Percentiles rank a stretch among this genome's conserved stretches.
phyloP scores from a whole-genome alignment of 345 rosid genomes.

The Salix caprea region DNA sequence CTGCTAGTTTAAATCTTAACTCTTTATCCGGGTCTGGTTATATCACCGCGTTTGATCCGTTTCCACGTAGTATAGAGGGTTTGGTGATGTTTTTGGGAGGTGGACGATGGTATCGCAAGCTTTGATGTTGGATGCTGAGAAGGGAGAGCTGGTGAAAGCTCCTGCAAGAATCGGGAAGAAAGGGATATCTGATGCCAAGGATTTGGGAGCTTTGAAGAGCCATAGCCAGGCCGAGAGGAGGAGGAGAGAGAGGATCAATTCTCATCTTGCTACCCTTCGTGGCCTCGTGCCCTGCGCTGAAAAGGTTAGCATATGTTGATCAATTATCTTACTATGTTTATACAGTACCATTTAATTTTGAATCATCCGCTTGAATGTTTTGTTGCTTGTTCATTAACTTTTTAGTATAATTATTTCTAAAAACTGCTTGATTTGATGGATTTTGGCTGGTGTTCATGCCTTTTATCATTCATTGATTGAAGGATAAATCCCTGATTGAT shows the following conservation, averaged over 20 bases:
- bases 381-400: not conserved
- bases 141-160: conserved; percentile 43
- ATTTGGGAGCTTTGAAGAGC: conserved; percentile 43
- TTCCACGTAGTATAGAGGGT: conserved; percentile 18
- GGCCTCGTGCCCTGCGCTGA: conserved; percentile 37
- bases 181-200: conserved; percentile 30
- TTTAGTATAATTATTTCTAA: not conserved
- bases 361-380: not conserved
- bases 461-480: not conserved
- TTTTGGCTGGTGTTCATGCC: not conserved
- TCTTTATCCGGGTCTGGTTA: conserved; percentile 31
- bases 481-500: not conserved
- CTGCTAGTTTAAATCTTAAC: conserved; percentile 25
- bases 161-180: conserved; percentile 23
- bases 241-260: conserved; percentile 49
- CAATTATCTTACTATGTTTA: not conserved
- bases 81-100: conserved; percentile 24
- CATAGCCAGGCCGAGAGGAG: conserved; percentile 58
- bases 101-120: conserved; percentile 23
- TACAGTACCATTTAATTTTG: not conserved
- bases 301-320: conserved; percentile 34
- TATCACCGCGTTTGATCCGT: conserved; percentile 24
- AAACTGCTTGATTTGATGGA: not conserved
- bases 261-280: conserved; percentile 50
- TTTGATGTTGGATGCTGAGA: conserved; percentile 45